A percentile compares a stretch with the other conserved stretches of the same genome.
Conservation (phyloP, 2,329 filamentous ascomycete species). For the Microsporum audouinii region DNA sequence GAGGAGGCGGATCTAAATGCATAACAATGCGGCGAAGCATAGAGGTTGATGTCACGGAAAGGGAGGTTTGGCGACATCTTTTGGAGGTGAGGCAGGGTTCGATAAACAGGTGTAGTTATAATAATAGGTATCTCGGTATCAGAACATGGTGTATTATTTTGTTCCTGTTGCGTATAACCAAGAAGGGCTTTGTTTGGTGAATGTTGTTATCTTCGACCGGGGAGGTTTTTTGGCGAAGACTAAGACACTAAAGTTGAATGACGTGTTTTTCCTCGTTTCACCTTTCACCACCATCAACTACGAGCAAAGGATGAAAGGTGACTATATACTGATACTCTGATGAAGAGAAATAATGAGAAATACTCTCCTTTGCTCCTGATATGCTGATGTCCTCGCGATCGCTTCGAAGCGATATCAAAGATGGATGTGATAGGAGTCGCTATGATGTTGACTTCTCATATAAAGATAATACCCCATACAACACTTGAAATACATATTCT, state of each 20-base stretch:
- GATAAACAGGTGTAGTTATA: background rate
- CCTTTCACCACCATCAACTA: background rate
- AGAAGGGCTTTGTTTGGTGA: background rate
- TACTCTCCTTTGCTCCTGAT: too few relatives aligned
- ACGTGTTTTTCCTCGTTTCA: background rate
- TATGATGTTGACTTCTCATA: too few relatives aligned
- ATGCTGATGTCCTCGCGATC: too few relatives aligned
- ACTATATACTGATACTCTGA: background rate
- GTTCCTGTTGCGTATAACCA: background rate
- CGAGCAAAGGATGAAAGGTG: background rate
- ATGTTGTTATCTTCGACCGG: background rate
- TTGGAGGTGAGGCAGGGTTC: background rate
- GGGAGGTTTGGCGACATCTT: conserved; percentile 44
- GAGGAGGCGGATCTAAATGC: conserved; percentile 94
- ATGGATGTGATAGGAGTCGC: too few relatives aligned
- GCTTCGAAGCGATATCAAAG: too few relatives aligned
- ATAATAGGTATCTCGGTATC: background rate
- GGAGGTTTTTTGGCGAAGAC: background rate
- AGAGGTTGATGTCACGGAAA: conserved; percentile 94
- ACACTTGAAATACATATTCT: too few relatives aligned
- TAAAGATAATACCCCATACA: too few relatives aligned
- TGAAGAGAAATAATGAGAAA: background rate
- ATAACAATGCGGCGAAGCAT: conserved; percentile 83
- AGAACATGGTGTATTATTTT: background rate
- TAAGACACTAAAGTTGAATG: background rate